Evolutionary conservation across 495 filamentous ascomycete genomes (phyloP), one percentile per base, ranked within the genome.

Genomic region (Penicillium robsamsonii): DNA sequence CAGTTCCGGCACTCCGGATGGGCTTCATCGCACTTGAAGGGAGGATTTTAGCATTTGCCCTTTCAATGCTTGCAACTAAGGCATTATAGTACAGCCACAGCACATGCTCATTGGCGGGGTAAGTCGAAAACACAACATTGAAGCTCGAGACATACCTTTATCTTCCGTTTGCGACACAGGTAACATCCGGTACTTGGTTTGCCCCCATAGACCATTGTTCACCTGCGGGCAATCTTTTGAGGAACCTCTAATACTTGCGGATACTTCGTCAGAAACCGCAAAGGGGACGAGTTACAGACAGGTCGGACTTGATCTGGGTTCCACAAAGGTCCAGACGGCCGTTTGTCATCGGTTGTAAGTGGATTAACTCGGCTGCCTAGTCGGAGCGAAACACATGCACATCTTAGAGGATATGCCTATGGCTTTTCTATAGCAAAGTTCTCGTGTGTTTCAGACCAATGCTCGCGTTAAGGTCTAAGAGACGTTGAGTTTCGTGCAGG

Each of bases 121-220:
- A 27, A 42, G 29, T 42, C n/a, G 22, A n/a, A 22, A 35, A 54
- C 42, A 13, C 13, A 40, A 56, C 5, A 50, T 45, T 57, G 50
- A 51, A 41, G 25, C 22, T 53, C 24, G 46, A 25, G 46, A 65
- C 65, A 58, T 72, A 77, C 75, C 74, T 77, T 78, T 56, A 78
- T 77, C 63, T 77, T 78, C 50, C 74, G 69, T 54, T 71, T 75
- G 59, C 75, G 75, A 63, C 75, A 78, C 59, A 76, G 58, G 64
- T 75, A 61, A 69, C 75, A 78, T 61, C 75, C 75, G 29, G 72
- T 76, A 60, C 75, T 78, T 24, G 74, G 73, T 46, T 73, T 77
- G 11, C 73, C 75, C 41, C 68, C 71, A 67, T 77, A 78, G 18
- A 78, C 75, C 75, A 78, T 78, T 55, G 42, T 60, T 71, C 54